Conservation (phyloP, 331 rosid genomes). For the Ulmus americana region DNA sequence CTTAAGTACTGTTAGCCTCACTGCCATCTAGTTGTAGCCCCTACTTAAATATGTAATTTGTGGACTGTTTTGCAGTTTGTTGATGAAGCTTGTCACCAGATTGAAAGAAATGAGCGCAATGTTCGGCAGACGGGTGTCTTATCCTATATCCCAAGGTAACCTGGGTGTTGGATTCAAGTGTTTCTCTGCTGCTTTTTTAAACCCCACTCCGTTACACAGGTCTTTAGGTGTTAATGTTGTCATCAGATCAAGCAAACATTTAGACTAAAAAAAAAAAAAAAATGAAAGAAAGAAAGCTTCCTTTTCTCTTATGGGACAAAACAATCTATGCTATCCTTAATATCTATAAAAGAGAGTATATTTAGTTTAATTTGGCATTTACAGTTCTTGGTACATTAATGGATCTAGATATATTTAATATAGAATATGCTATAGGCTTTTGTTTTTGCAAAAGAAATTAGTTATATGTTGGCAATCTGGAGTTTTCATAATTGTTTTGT, state of each 20-base stretch:
- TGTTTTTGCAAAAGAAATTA: too few relatives aligned
- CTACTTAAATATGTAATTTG: slow-evolving; percentile 12
- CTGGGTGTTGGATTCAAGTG: slow-evolving; percentile 3
- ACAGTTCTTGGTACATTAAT: background rate
- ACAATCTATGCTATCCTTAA: background rate
- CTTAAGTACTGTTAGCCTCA: background rate
- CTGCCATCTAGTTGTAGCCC: slow-evolving; percentile 6
- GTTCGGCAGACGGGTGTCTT: slow-evolving; percentile 76
- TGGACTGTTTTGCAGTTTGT: slow-evolving; percentile 57
- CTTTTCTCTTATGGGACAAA: background rate
- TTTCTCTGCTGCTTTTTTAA: background rate
- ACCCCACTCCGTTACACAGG: too few relatives aligned
- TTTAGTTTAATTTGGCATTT: too few relatives aligned
- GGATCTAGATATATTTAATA: background rate
- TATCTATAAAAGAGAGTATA: background rate
- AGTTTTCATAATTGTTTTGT: too few relatives aligned
- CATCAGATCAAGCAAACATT: background rate
- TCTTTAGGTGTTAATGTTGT: background rate
- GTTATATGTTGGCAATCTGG: too few relatives aligned
- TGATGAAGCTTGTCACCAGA: slow-evolving; percentile 89
- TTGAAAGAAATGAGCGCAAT: slow-evolving; percentile 85
- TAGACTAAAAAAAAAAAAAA: background rate
- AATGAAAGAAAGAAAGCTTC: background rate
- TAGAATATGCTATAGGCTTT: too few relatives aligned
- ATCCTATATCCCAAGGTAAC: slow-evolving; percentile 83